Evolutionary conservation across 805 yeast species (phyloP), one percentile per base, ranked within the genome.

Genomic region (Debaryomyces hansenii): DNA sequence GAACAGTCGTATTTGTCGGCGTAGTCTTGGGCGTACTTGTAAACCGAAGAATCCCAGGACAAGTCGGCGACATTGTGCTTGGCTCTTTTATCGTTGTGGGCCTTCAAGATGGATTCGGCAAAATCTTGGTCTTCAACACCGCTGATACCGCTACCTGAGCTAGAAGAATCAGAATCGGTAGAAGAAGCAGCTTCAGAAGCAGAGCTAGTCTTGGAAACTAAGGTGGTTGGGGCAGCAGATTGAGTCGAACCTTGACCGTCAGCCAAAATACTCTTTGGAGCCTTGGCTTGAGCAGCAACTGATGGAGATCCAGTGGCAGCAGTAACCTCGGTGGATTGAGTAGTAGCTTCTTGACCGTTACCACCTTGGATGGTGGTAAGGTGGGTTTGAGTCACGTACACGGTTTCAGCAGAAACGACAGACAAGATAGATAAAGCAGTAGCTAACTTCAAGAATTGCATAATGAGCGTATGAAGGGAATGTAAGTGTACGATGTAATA

Each of bases 51-150:
- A 49, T 76, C 74, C 95, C 95, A 88, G 1, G 63, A 40, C 44
- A 88, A 62, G 5, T 65, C 66, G 3, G 69, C 67, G 11, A 78
- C 86, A 33, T 70, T 61, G 64, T 84, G 90, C 16, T 59, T 54
- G 4, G 77, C 67, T 64, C 91, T 75, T 56, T 76, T 74, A 29
- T 61, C 51, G 66, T 87, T 87, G 70, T 86, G 92, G 52, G 75
- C 81, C 46, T 67, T 70, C 49, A 87, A 72, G 52, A 85, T 79
- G 29, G 64, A 59, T 41, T 56, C 48, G 10, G 76, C 76, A 52
- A 79, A 78, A 28, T 53, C 59, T 57, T 52, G 49, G 60, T 43
- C 62, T 56, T 31, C 16, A 53, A 44, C 20, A 53, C 37, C 41
- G 40, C 50, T 42, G 41, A 55, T 28, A 37, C 64, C 56, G 37